Conservation (phyloP, 2,329 filamentous ascomycete species). For the Pseudocercospora eumusae region DNA sequence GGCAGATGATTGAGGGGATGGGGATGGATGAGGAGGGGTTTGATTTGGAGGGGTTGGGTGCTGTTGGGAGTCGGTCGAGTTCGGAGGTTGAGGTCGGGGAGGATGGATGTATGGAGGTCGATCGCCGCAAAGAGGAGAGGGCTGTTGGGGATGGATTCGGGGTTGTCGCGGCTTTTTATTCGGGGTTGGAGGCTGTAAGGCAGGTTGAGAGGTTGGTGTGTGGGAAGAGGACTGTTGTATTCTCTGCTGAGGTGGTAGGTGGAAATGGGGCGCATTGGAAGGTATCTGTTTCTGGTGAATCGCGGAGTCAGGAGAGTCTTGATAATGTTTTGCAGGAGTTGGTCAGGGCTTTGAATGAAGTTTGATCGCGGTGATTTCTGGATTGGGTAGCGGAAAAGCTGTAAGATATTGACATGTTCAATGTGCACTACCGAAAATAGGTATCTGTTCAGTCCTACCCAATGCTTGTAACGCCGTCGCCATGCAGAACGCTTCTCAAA, state of each 20-base stretch:
- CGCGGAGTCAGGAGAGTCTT: constrained; percentile 7
- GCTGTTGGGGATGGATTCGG: constrained; percentile 7
- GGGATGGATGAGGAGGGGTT: not conserved
- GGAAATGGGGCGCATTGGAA: not conserved
- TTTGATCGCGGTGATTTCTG: not conserved
- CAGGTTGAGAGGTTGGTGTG: not conserved
- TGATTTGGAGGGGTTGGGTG: constrained; percentile 8
- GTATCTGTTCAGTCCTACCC: not conserved
- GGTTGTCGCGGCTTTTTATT: constrained; percentile 2
- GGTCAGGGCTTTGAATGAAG: not conserved
- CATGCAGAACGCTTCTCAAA: not conserved
- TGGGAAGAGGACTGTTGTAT: constrained; percentile 10
- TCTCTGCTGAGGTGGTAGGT: not conserved
- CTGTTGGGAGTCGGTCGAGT: not conserved
- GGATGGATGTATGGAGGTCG: not conserved
- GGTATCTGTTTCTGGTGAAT: constrained; percentile 1
- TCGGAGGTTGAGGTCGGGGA: not conserved
- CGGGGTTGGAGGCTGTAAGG: not conserved
- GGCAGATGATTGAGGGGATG: constrained; percentile 16
- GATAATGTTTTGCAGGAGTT: not conserved
- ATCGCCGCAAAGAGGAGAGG: not conserved
- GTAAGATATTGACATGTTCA: not conserved
- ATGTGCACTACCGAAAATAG: not conserved
- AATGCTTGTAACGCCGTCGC: not conserved
- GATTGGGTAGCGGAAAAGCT: not conserved